Conservation (phyloP, 139 green algal genomes). For the Auxenochlorella pyrenoidosa region DNA sequence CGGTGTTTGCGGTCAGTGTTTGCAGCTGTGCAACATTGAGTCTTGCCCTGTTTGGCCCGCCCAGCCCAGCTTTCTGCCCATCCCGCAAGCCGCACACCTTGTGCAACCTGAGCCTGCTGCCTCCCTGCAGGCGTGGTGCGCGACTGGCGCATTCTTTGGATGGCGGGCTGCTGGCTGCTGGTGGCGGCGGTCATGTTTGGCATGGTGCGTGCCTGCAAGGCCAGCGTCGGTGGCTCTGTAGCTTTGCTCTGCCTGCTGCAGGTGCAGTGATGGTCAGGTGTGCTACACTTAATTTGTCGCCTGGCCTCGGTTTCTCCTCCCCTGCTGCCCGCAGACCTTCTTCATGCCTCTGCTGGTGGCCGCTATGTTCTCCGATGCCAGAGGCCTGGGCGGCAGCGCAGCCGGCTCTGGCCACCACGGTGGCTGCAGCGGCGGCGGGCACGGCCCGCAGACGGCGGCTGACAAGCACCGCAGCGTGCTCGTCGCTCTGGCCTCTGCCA, state of each 20-base stretch:
- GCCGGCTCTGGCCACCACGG: slow-evolving; percentile 5
- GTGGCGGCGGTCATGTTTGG: slow-evolving; percentile 41
- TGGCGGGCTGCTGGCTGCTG: slow-evolving; percentile 36
- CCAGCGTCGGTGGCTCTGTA: neutral
- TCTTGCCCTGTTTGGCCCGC: no score
- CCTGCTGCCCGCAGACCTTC: slow-evolving; percentile 40
- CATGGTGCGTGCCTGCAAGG: neutral
- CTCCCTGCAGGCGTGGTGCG: slow-evolving; percentile 15
- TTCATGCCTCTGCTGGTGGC: slow-evolving; percentile 47
- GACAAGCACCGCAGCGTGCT: neutral
- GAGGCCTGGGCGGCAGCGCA: neutral
- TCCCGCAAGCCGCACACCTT: no score
- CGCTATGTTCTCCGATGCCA: slow-evolving; percentile 13
- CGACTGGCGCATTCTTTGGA: slow-evolving; percentile 52
- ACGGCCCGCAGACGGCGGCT: neutral
- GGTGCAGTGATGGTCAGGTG: no score
- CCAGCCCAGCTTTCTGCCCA: no score
- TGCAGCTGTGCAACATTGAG: no score
- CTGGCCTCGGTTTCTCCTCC: neutral
- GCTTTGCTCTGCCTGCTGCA: neutral
- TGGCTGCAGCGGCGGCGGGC: slow-evolving; percentile 2
- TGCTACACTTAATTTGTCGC: no score
- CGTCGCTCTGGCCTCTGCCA: slow-evolving; percentile 28
- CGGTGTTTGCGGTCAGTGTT: no score
- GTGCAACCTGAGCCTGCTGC: no score